Percentiles rank a stretch among this genome's conserved stretches.
Evolutionary conservation across 768 basidiomycete species (phyloP).

Genomic region (Leccinum fibrillosum): DNA sequence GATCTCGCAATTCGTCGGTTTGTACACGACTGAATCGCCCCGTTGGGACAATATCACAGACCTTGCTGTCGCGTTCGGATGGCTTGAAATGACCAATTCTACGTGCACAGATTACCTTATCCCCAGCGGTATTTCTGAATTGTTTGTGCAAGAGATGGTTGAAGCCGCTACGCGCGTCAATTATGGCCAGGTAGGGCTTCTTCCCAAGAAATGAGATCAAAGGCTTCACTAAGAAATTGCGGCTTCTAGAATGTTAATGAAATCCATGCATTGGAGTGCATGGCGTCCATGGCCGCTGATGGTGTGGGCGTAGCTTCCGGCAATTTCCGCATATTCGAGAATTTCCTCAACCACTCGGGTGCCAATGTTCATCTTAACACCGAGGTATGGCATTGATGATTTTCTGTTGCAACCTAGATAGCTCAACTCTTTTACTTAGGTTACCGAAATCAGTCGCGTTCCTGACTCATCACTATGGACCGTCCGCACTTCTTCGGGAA

Average conservation of each 20-base stretch:
- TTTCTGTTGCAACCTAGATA: background rate
- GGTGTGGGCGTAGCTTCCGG: conserved; percentile 73
- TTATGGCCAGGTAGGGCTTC: conserved; percentile 62
- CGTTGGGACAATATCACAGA: conserved; percentile 62
- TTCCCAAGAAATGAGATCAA: background rate
- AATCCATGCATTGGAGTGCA: conserved; percentile 77
- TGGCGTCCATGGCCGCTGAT: conserved; percentile 65
- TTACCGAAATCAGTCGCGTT: conserved; percentile 47
- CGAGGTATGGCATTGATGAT: conserved; percentile 39
- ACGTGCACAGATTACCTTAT: conserved; percentile 58
- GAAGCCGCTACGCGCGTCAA: conserved; percentile 82
- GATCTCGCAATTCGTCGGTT: conserved; percentile 46
- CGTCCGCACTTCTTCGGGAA: conserved; percentile 46
- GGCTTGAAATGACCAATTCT: conserved; percentile 45
- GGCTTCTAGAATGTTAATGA: conserved; percentile 52
- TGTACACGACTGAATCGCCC: conserved; percentile 55
- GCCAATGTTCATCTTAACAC: conserved; percentile 73
- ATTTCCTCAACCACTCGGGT: conserved; percentile 67
- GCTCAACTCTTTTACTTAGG: conserved; percentile 33
- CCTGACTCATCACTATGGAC: conserved; percentile 50
- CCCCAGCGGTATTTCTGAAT: conserved; percentile 48
- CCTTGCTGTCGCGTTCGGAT: conserved; percentile 52
- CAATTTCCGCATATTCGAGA: conserved; percentile 81
- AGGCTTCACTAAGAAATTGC: background rate
- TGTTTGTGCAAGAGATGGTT: conserved; percentile 69